Base-by-base conservation (phyloP, 202 grass and related monocot genomes). In the Dendrocalamus latiflorus region DNA sequence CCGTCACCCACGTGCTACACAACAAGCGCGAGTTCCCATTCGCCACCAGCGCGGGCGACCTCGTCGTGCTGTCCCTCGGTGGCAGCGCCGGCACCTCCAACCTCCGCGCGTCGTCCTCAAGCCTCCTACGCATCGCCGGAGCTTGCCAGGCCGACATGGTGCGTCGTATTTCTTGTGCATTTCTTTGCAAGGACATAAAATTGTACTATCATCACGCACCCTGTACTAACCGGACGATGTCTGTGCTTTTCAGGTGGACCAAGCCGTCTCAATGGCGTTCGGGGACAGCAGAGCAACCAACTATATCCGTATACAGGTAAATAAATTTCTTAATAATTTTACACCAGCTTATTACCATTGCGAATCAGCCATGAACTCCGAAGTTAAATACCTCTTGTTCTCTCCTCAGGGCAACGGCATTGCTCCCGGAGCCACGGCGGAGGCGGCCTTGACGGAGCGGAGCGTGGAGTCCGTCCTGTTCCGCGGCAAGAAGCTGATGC, bases 1-100 rank as follows among this genome's bases (percentile, higher is more conserved):
- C 85, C 44, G 85, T 94, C 63, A 97, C 94, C 0, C 94, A 97
- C 83, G 91, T 94, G 20, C 86, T 97, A 26, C 86, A 97, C 68
- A 94, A 97, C 87, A 94, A 91, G 80, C 89, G 85, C 67, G 94
- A 97, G 64, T 97, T 97, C 74, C 94, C 94, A 13, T 89, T 91
- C 68, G 90, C 90, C 61, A 45, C 88, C 17, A 81, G 86, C 21
- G 72, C 87, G 1, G 81, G 66, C 12, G 88, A 97, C 89, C 78
- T 97, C 67, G 43, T 92, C 25, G 90, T 97, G 48, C 72, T 97
- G 7, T 94, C 94, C 0, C 82, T 94, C 43, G 94, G 91, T 1
- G 89, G 87, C 1, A 75, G 62, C 60, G 83, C 80, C 1, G 43
- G 64, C 26, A 22, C 30, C 2, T 18, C 77, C 0, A 9, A 0